Evolutionary conservation across 225 moss, liverwort and hornwort species (phyloP), one percentile per base, ranked within the genome.

Genomic region (Climacium dendroides): DNA sequence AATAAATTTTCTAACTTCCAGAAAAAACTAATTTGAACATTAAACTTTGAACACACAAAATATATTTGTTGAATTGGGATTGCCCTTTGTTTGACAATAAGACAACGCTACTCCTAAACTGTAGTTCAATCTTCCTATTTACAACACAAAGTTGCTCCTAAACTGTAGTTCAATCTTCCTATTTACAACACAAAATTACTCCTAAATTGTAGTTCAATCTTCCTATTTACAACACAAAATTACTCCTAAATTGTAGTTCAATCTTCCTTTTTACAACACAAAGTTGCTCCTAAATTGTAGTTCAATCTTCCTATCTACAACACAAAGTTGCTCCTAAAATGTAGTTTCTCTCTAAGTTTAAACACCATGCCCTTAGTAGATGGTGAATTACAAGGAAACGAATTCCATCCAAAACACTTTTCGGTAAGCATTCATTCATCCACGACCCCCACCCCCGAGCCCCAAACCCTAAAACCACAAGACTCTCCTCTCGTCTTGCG

Each of bases 1-100:
- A 45, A 0, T 3, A 45, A 45, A 5, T 28, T n/a, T 45, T 22
- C 2, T 34, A 0, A 34, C 34, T 37, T 72, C 2, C 0, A 1
- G 0, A 28, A 72, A 28, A 72, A 72, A 17, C 10, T 17, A 45
- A 17, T 45, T 45, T 72, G 10, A 29, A 29, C 1, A 72, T 26
- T 43, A 3, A 3, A 45, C 3, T 10, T n/a, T n/a, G n/a, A n/a
- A n/a, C n/a, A n/a, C n/a, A n/a, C n/a, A n/a, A n/a, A n/a, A n/a
- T n/a, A n/a, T n/a, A n/a, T n/a, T n/a, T n/a, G n/a, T n/a, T 47
- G 6, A 72, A 43, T 71, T 72, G 37, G 28, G 5, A 2, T 45
- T 43, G 28, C 5, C 28, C 0, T 28, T 26, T 4, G 10, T 65
- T 65, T 66, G 12, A 22, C 66, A 20, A 65, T 9, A 65, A 65